Evolutionary conservation across 2,329 filamentous ascomycete genomes (phyloP), one percentile per base, ranked within the genome.

Genomic region (Trichoderma oligosporum): DNA sequence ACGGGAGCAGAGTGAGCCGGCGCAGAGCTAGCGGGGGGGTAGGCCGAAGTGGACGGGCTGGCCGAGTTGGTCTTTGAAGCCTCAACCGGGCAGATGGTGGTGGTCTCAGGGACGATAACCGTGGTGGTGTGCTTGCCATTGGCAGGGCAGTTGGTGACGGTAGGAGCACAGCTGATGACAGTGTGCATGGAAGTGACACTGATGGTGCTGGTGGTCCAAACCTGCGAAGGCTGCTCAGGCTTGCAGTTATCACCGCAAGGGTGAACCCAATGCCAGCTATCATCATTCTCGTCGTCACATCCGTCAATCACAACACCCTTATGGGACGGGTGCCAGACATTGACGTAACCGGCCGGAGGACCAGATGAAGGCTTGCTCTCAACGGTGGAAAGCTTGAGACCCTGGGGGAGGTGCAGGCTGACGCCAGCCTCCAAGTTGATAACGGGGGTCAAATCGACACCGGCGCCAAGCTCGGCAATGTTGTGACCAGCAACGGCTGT

Each of bases 11-110:
- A 16, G 45, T 51, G 36, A 24, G 39, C 55, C 7, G 55, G 47
- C 4, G 38, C 42, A 4, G 55, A 57, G 31, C 25, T 27, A 4
- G 48, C 48, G 29, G 48, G 38, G 5, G 49, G 49, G 12, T 46
- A 54, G n/a, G 47, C 54, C 20, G 8, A 42, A 11, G 49, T 36
- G 27, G 42, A 54, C 14, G 57, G 51, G 6, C 25, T 22, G 44
- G 57, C 35, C 27, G 60, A 20, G 27, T 54, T 55, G 20, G 61
- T 61, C 24, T 61, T 48, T 41, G 65, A 63, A 56, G 69, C 64
- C 38, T 73, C 66, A 7, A 77, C 71, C 20, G 76, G 75, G 71
- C 74, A 78, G 64, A 78, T 67, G 59, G 75, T 77, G 59, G 74
- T 76, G 60, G 71, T 72, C 58, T 71, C 67, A 35, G 73, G 66